Percentiles rank a stretch among this genome's conserved stretches.
phyloP scores from a whole-genome alignment of 768 basidiomycete species.

The Pisolithus tinctorius region DNA sequence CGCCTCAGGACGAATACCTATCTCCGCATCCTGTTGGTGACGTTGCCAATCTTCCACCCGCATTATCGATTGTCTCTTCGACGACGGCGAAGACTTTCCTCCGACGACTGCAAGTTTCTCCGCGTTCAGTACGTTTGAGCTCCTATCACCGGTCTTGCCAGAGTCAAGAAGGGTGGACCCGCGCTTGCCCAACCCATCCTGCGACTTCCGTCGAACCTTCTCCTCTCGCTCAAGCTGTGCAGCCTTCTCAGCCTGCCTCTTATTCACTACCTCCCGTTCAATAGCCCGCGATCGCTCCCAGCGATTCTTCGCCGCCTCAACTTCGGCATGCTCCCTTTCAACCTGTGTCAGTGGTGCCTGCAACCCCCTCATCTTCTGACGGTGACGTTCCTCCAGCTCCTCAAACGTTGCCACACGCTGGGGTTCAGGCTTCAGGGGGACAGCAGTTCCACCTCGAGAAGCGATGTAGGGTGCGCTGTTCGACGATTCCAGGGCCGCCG shows the following conservation, averaged over 20 bases:
- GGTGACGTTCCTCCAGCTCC: slow-evolving; percentile 80
- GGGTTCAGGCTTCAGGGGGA: slow-evolving; percentile 43
- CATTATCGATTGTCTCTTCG: slow-evolving; percentile 63
- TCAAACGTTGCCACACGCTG: slow-evolving; percentile 74
- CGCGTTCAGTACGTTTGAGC: slow-evolving; percentile 44
- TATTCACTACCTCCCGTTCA: slow-evolving; percentile 69
- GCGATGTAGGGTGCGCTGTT: slow-evolving; percentile 38
- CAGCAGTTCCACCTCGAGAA: slow-evolving; percentile 37
- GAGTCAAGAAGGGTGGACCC: slow-evolving; percentile 23
- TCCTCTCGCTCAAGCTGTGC: slow-evolving; percentile 43
- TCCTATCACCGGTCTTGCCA: slow-evolving; percentile 29
- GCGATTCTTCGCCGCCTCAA: slow-evolving; percentile 67
- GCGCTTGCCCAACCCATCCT: slow-evolving; percentile 35
- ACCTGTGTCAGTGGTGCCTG: slow-evolving; percentile 82
- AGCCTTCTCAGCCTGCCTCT: slow-evolving; percentile 67
- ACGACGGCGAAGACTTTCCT: slow-evolving; percentile 31
- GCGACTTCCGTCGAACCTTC: slow-evolving; percentile 38
- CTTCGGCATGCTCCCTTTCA: slow-evolving; percentile 67
- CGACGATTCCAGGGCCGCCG: slow-evolving; percentile 22
- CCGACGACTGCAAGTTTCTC: slow-evolving; percentile 46
- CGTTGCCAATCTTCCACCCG: slow-evolving; percentile 86
- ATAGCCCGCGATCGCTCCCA: slow-evolving; percentile 75
- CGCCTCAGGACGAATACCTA: slow-evolving; percentile 23
- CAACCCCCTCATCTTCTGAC: slow-evolving; percentile 74
- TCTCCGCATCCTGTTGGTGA: slow-evolving; percentile 48